These are phyloP conservation scores for Vaccinium myrtillus DNA, from an alignment of 148 eudicot species.

Conservation along the genomic window DNA sequence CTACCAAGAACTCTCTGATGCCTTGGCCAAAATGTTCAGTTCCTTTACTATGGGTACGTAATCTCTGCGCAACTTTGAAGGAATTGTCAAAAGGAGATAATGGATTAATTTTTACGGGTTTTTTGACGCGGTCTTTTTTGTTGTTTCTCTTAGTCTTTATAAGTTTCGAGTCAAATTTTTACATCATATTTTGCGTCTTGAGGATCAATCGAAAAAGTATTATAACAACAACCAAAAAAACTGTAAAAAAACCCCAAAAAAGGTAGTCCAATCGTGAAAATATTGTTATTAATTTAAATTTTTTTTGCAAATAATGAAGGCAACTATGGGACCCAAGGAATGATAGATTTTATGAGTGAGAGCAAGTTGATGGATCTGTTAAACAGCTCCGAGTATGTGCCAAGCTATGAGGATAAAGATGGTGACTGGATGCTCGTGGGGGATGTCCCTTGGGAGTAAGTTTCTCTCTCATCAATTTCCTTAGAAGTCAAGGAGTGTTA, in stretches of 20 bases:
- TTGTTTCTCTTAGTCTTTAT: too few species aligned
- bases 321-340: conserved; percentile 56
- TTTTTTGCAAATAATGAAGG: conserved; percentile 27
- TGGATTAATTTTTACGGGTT: too few species aligned
- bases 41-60: conserved; percentile 57
- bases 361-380: conserved; percentile 63
- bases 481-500: neutral
- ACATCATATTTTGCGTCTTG: too few species aligned
- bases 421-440: conserved; percentile 87
- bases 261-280: too few species aligned
- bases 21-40: conserved; percentile 69
- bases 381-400: conserved; percentile 65
- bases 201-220: too few species aligned
- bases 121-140: too few species aligned
- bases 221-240: too few species aligned
- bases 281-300: too few species aligned
- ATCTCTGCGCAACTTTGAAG: too few species aligned
- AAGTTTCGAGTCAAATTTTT: too few species aligned
- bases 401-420: conserved; percentile 70
- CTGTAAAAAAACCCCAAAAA: too few species aligned
- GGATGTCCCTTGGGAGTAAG: conserved; percentile 80
- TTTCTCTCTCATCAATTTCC: neutral
- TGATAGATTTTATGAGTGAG: conserved; percentile 72
- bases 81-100: too few species aligned
- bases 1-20: conserved; percentile 60